phyloP scores from a whole-genome alignment of 441 rosid genomes.

The Arabidopsis lyrata region DNA sequence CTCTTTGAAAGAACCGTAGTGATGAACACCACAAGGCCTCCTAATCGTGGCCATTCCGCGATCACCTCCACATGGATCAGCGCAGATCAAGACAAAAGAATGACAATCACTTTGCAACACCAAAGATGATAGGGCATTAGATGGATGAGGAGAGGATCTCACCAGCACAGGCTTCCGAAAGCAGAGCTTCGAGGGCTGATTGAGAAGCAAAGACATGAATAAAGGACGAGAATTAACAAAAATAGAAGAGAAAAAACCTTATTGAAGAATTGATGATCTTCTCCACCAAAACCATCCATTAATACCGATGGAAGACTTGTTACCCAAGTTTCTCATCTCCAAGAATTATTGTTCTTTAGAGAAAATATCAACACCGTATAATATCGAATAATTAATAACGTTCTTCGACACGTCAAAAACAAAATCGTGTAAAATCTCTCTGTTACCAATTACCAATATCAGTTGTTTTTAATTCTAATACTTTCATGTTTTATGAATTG shows the following conservation, averaged over 20 bases:
- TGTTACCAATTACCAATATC: no score
- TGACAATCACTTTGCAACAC: not conserved
- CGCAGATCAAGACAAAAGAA: not conserved
- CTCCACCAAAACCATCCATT: not conserved
- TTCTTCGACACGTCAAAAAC: no score
- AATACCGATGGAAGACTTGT: not conserved
- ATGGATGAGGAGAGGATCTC: not conserved
- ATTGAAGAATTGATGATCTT: not conserved
- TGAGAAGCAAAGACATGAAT: constrained; percentile 1
- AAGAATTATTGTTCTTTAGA: not conserved
- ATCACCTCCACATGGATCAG: not conserved
- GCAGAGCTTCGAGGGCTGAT: not conserved
- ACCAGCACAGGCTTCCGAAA: not conserved
- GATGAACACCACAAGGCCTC: no score
- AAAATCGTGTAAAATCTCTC: no score
- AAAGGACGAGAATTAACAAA: no score
- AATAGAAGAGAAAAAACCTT: no score
- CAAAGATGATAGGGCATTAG: not conserved
- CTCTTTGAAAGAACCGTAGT: not conserved
- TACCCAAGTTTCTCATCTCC: not conserved
- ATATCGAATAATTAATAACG: no score
- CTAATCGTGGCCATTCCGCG: not conserved
- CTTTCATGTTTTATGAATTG: no score
- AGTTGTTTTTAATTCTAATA: no score
- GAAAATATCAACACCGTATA: no score